Base-by-base conservation (phyloP, 1,284 basidiomycete species). In the Cutaneotrichosporon cavernicola region DNA sequence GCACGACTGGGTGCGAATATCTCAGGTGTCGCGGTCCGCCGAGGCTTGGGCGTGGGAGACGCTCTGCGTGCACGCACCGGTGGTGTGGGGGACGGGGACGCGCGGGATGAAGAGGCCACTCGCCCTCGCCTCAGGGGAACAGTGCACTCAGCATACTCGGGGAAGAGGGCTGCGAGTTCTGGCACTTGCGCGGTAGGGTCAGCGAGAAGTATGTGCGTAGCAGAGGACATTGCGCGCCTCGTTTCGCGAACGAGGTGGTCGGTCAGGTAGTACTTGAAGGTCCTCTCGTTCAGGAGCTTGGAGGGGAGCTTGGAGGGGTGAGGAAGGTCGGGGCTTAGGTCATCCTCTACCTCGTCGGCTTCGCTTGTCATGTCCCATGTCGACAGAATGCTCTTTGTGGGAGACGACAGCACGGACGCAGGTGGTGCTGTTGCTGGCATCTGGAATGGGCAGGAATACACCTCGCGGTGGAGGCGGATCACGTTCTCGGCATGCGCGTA, bases 221-320 rank as follows among this genome's bases (percentile, higher is more conserved):
- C 52, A 2, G 56, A 16, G 2, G 60, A 22, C 50, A 70, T 63
- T 4, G 64, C 36, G 11, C 30, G 47, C 3, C 30, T 18, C 11
- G 64, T 70, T 38, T 70, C 69, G 10, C 73, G 70, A 6, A 65
- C 72, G 65, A 78, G 72, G 50, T 76, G 64, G 65, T 79, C 75
- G n/a, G 75, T 63, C 13, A 76, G 63, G 60, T 79, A 79, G 47
- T 67, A 72, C 16, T 73, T 73, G 71, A 75, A 79, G 8, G 74
- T 78, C 5, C 50, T 50, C 14, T 76, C 75, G 7, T 72, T 76
- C 4, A 78, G 65, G 21, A 72, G 74, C 6, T 69, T 70, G 11
- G 72, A 69, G 11, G 70, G 67, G 3, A 79, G 68, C 50, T 68
- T 69, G 16, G 63, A 53, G 0, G 76, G 76, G 51, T 76, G 71